These are phyloP conservation scores for Kwoniella shandongensis DNA, from an alignment of 768 basidiomycete species.

Conservation along the genomic window DNA sequence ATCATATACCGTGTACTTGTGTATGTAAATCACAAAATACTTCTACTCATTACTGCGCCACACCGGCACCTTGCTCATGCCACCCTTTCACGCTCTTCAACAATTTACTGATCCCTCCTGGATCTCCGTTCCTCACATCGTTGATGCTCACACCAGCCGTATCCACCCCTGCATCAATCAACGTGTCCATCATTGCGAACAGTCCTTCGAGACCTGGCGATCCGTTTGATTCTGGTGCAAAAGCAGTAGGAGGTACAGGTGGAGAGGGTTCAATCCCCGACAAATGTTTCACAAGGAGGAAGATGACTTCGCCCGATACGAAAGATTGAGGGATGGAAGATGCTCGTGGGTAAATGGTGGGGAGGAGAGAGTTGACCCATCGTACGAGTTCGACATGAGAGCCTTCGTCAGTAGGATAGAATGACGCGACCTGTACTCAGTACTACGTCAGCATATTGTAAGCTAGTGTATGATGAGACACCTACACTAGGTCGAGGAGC, in stretches of 20 bases:
- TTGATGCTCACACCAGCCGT: slow-evolving; percentile 92
- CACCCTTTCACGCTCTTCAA: slow-evolving; percentile 57
- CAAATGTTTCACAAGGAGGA: slow-evolving; percentile 72
- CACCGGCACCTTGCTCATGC: slow-evolving; percentile 15
- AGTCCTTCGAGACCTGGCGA: slow-evolving; percentile 84
- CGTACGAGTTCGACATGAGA: slow-evolving; percentile 59
- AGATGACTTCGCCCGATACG: slow-evolving; percentile 68
- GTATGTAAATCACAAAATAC: no score
- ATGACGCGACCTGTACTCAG: slow-evolving; percentile 22
- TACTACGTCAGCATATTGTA: neutral
- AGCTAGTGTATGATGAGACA: neutral
- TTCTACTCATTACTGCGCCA: slow-evolving; percentile 13
- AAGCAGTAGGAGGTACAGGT: slow-evolving; percentile 74
- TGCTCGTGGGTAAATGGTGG: slow-evolving; percentile 60
- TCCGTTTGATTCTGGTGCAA: slow-evolving; percentile 62
- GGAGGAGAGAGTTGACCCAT: slow-evolving; percentile 87
- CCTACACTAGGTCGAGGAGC: slow-evolving; percentile 6
- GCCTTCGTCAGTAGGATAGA: slow-evolving; percentile 55
- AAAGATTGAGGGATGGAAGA: slow-evolving; percentile 54
- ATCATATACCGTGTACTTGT: no score
- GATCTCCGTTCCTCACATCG: slow-evolving; percentile 78
- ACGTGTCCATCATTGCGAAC: slow-evolving; percentile 85
- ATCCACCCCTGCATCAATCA: slow-evolving; percentile 84
- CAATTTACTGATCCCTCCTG: slow-evolving; percentile 76
- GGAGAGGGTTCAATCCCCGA: slow-evolving; percentile 55